Conservation (phyloP, 2,329 filamentous ascomycete genomes). For the Teratosphaeria gauchensis region DNA sequence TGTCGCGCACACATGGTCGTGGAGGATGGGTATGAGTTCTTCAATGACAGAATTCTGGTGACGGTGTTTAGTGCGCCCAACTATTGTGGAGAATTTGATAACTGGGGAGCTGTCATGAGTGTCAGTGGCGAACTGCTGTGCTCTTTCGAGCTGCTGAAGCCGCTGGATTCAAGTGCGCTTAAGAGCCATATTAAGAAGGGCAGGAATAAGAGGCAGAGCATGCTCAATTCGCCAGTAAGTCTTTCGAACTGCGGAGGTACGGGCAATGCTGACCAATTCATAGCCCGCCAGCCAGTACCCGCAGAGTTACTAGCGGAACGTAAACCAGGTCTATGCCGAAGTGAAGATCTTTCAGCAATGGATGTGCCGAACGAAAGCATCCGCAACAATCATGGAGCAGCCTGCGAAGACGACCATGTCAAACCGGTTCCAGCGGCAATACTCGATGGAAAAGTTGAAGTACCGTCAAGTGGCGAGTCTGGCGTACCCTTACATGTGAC, state of each 20-base stretch:
- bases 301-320: conserved; percentile 39
- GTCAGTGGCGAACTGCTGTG: conserved; percentile 88
- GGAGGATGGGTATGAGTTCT: conserved; percentile 98
- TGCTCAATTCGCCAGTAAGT: conserved; percentile 92
- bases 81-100: conserved; percentile 98
- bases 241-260: neutral
- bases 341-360: neutral
- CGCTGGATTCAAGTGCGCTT: conserved; percentile 85
- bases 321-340: neutral
- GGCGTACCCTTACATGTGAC: neutral
- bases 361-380: neutral
- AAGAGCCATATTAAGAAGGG: conserved; percentile 99
- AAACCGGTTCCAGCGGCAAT: neutral
- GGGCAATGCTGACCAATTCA: conserved; percentile 14
- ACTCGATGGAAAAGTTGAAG: neutral
- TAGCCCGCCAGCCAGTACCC: conserved; percentile 42
- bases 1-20: conserved; percentile 99
- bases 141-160: conserved; percentile 94
- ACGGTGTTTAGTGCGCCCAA: conserved; percentile 98
- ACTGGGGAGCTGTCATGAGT: conserved; percentile 98
- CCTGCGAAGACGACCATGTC: neutral
- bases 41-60: conserved; percentile 86
- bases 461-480: neutral
- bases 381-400: neutral
- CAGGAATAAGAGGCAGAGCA: conserved; percentile 84